These are phyloP conservation scores for Rhodomyrtus psidioides DNA, from an alignment of 441 rosid species.

Conservation along the genomic window DNA sequence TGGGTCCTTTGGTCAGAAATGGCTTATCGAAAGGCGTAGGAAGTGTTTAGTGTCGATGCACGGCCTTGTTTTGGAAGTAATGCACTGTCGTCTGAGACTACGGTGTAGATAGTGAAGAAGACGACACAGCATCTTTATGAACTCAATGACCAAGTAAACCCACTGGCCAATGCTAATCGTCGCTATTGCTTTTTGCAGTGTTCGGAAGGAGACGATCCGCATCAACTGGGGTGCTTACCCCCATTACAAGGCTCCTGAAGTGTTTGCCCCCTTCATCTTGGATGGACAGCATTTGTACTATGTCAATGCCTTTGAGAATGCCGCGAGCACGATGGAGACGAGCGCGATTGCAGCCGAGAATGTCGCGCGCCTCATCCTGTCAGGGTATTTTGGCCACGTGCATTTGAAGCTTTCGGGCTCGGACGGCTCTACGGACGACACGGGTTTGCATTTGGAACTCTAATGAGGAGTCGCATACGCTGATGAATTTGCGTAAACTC, in stretches of 20 bases:
- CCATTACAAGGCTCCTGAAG: constrained; percentile 73
- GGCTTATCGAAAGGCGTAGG: background rate
- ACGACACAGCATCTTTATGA: background rate
- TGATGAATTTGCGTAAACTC: background rate
- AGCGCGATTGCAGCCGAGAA: constrained; percentile 92
- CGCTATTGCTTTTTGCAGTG: constrained; percentile 18
- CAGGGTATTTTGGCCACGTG: constrained; percentile 29
- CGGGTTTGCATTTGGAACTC: constrained; percentile 30
- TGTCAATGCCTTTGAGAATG: constrained; percentile 84
- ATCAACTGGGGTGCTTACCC: constrained; percentile 98
- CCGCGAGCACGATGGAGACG: constrained; percentile 91
- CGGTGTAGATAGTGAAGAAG: background rate
- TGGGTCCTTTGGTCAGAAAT: background rate
- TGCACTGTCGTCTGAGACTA: background rate
- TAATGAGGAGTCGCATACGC: constrained; percentile 9
- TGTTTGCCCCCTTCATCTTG: constrained; percentile 72
- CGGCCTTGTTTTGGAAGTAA: background rate
- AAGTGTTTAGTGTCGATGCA: background rate
- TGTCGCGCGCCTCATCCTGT: constrained; percentile 65
- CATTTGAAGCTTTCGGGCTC: constrained; percentile 11
- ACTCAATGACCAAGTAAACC: background rate
- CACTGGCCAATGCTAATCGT: background rate
- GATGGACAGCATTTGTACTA: constrained; percentile 75
- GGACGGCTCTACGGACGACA: constrained; percentile 15
- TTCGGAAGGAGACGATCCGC: constrained; percentile 49